Evolutionary conservation across 371 early-diverging fungal genomes (phyloP).

Genomic region (Syncephalis fuscata): DNA sequence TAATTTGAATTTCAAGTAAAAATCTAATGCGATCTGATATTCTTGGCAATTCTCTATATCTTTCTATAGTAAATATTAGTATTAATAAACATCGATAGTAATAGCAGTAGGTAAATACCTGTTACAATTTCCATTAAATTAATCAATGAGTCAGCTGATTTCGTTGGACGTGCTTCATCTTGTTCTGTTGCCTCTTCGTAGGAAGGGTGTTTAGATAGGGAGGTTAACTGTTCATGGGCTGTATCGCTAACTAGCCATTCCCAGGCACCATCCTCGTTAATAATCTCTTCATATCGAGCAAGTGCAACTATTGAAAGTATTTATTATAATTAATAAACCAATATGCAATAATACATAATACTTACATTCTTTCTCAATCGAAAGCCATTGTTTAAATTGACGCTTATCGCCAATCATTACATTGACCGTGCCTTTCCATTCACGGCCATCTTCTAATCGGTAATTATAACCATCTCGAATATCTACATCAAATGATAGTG

Average conservation of each 20-base stretch:
- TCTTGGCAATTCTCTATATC: slow-evolving; percentile 6
- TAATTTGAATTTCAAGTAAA: slow-evolving; percentile 27
- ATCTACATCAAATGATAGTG: slow-evolving; percentile 52
- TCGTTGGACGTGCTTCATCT: slow-evolving; percentile 23
- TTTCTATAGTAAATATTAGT: neutral
- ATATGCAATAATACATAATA: neutral
- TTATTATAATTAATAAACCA: neutral
- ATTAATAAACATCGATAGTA: neutral
- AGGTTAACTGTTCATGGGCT: slow-evolving; percentile 3
- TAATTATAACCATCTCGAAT: slow-evolving; percentile 50
- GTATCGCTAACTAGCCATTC: slow-evolving; percentile 25
- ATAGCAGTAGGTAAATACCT: slow-evolving; percentile 14
- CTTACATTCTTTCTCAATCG: slow-evolving; percentile 49
- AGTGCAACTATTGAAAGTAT: slow-evolving; percentile 23
- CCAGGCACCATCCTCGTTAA: slow-evolving; percentile 39
- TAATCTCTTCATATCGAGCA: slow-evolving; percentile 36
- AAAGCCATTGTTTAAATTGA: slow-evolving; percentile 55
- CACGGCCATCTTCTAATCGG: slow-evolving; percentile 15
- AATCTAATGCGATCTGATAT: slow-evolving; percentile 22
- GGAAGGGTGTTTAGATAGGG: too few species aligned
- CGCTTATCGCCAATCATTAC: slow-evolving; percentile 30
- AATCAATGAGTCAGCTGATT: slow-evolving; percentile 34
- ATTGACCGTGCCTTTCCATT: slow-evolving; percentile 24
- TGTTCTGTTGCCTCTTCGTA: too few species aligned
- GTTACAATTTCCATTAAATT: slow-evolving; percentile 40